These are phyloP conservation scores for Triticum turgidum DNA, from an alignment of 176 grass and related monocot species.

Conservation along the genomic window DNA sequence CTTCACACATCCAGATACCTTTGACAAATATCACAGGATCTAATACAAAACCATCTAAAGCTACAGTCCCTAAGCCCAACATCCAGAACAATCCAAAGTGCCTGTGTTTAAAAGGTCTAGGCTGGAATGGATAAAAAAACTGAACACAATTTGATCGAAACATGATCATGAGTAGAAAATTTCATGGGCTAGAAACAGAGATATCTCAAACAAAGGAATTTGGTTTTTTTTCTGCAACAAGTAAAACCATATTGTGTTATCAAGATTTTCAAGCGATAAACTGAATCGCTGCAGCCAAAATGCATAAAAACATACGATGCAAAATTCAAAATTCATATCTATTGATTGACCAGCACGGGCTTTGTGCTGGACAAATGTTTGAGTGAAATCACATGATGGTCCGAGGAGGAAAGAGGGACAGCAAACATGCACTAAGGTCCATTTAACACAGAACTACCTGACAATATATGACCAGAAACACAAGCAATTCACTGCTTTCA, in stretches of 20 bases:
- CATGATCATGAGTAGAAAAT: background rate
- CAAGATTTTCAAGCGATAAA: background rate
- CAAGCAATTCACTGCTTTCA: background rate
- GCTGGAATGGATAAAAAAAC: background rate
- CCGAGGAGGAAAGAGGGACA: background rate
- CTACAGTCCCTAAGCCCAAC: background rate
- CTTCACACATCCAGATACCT: background rate
- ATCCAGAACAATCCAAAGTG: background rate
- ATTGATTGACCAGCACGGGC: background rate
- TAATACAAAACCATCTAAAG: background rate
- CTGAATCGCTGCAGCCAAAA: background rate
- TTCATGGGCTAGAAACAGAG: background rate
- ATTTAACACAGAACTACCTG: background rate
- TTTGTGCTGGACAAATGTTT: background rate
- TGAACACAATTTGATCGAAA: background rate
- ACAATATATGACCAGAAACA: background rate
- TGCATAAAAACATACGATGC: background rate
- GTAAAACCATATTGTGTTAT: background rate
- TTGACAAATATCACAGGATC: background rate
- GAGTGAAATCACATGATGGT: background rate
- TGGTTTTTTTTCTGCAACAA: background rate
- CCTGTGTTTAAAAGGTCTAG: background rate
- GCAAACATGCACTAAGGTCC: background rate
- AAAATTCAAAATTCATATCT: background rate
- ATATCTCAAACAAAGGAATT: background rate